Base-by-base conservation (phyloP, 495 filamentous ascomycete genomes). In the Penicillium goetzii region DNA sequence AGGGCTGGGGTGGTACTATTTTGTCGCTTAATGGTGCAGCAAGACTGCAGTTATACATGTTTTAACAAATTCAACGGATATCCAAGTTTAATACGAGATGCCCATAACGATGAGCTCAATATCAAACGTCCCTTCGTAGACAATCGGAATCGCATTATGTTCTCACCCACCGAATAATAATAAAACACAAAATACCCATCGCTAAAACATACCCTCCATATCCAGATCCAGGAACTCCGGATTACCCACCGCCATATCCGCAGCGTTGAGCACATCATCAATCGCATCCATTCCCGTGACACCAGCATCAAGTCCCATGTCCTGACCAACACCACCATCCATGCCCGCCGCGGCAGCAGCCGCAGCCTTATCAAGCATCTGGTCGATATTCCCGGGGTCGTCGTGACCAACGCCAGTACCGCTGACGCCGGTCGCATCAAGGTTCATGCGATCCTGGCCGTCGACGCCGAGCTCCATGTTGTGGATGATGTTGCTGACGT, bases 181-280 rank as follows among this genome's bases (percentile, higher is more conserved):
- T 19, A 4, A 21, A 51, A 40, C 36, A 47, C 5, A 26, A 11
- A 10, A 6, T 33, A 47, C 26, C 32, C 57, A 34, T 19, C 8
- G 33, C 60, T 69, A 77, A 32, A 77, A 82, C 77, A 82, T 80
- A 9, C 75, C 76, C 63, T 82, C 80, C 79, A 82, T 79, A 68
- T 83, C 80, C 62, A 83, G 61, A 74, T 82, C 79, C 30, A 81
- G 59, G 64, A 80, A 80, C 62, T 82, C 80, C n/a, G 78, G 78
- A 65, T 81, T 82, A 4, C 73, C 77, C 70, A 77, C 77, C 0
- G 72, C 74, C 76, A 81, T 80, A 67, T 82, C 77, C 7, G 79
- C 80, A 14, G 77, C 79, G 72, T 80, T 78, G 40, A 82, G 66
- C 45, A 82, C 74, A 68, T 81, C 80, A 43, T 83, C 79, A 59